Conservation (phyloP, 2,329 filamentous ascomycete genomes). For the Penicillium sp. region DNA sequence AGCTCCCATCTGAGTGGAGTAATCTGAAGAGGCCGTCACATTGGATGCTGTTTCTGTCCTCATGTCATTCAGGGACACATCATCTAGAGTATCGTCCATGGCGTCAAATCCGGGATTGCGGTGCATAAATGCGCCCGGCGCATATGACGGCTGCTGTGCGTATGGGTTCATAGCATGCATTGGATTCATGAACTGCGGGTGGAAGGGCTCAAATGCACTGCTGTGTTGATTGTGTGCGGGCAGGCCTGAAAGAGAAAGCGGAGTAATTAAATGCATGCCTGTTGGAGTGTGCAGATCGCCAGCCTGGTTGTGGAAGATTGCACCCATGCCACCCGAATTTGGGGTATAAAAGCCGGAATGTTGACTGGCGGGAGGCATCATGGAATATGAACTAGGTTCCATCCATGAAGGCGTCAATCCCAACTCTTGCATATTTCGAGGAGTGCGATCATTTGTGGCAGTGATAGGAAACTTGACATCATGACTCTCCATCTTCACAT, state of each 20-base stretch:
- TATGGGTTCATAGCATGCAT: conserved; percentile 72
- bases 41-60: conserved; percentile 57
- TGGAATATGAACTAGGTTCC: conserved; percentile 80
- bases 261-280: conserved; percentile 72
- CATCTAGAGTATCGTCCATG: conserved; percentile 67
- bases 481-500: conserved; percentile 46
- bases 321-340: conserved; percentile 73
- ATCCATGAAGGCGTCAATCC: conserved; percentile 85
- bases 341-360: conserved; percentile 83
- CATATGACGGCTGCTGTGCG: conserved; percentile 61
- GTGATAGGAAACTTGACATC: conserved; percentile 58
- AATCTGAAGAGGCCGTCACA: conserved; percentile 31
- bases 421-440: conserved; percentile 78
- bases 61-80: conserved; percentile 61
- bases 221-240: conserved; percentile 59
- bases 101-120: conserved; percentile 77
- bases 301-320: conserved; percentile 77
- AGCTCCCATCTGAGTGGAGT: conserved; percentile 20
- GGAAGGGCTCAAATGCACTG: conserved; percentile 63
- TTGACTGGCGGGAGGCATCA: conserved; percentile 75
- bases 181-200: conserved; percentile 54
- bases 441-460: conserved; percentile 69
- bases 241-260: conserved; percentile 74
- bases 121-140: conserved; percentile 76
- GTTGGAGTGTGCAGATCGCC: conserved; percentile 84